These are phyloP conservation scores for Keithomyces neogunnii DNA, from an alignment of 2,329 filamentous ascomycete genomes.

Conservation along the genomic window DNA sequence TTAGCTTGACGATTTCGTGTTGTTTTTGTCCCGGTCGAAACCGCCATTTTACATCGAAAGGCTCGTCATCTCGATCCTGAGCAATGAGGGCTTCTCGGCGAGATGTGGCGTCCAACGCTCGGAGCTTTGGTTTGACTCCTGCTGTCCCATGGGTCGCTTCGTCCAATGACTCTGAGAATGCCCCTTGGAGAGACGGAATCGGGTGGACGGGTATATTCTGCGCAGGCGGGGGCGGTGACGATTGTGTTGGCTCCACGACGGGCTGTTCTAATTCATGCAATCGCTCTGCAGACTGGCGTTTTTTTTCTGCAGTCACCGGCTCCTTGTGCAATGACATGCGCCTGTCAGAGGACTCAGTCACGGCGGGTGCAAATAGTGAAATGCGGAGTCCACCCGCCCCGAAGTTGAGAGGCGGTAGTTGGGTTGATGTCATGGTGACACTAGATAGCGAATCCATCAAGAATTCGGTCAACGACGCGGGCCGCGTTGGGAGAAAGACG, in stretches of 20 bases:
- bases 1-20: conserved; percentile 83
- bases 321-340: neutral
- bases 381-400: conserved; percentile 20
- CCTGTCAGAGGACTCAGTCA: conserved; percentile 7
- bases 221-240: conserved; percentile 11
- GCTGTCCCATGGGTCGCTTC: conserved; percentile 52
- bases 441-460: neutral
- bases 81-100: conserved; percentile 62
- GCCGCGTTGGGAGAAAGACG: neutral
- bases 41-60: conserved; percentile 69
- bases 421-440: conserved; percentile 17
- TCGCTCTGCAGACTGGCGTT: neutral
- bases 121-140: conserved; percentile 41
- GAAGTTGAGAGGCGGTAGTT: conserved; percentile 21
- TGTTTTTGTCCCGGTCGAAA: conserved; percentile 66
- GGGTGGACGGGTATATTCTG: conserved; percentile 46
- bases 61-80: conserved; percentile 57
- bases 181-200: conserved; percentile 66
- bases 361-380: conserved; percentile 18
- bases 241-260: conserved; percentile 4
- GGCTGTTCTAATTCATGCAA: conserved; percentile 1
- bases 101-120: conserved; percentile 46
- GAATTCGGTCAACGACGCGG: neutral
- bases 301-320: neutral
- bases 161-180: conserved; percentile 73